A percentile compares a stretch with the other conserved stretches of the same genome.
Conservation (phyloP, 2,329 filamentous ascomycete species). For the Beauveria medogensis region DNA sequence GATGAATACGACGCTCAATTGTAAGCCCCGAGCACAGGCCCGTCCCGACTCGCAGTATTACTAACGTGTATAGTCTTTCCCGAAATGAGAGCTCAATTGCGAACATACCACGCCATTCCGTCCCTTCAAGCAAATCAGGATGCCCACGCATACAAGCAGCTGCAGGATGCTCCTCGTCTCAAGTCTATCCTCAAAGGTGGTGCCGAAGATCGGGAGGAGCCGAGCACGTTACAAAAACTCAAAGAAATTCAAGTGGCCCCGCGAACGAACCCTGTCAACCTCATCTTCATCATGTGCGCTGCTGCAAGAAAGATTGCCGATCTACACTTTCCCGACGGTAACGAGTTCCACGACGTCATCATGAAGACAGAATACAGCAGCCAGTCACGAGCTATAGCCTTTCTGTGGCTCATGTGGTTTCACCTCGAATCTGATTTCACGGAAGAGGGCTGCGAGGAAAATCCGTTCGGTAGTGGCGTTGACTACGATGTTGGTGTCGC, state of each 20-base stretch:
- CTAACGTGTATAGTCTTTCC: constrained; percentile 69
- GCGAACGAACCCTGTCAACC: constrained; percentile 92
- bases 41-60: not conserved
- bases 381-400: constrained; percentile 73
- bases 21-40: constrained; percentile 41
- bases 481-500: constrained; percentile 57
- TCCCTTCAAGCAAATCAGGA: constrained; percentile 93
- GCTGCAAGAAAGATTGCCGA: constrained; percentile 89
- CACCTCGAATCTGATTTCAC: constrained; percentile 95
- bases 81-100: constrained; percentile 94
- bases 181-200: constrained; percentile 98
- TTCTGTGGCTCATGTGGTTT: constrained; percentile 98
- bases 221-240: constrained; percentile 74
- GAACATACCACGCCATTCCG: constrained; percentile 96
- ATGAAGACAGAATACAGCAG: constrained; percentile 84
- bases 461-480: constrained; percentile 74
- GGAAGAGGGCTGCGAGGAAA: constrained; percentile 76
- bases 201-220: constrained; percentile 81
- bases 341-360: constrained; percentile 93
- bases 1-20: constrained; percentile 98
- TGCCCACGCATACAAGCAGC: constrained; percentile 91
- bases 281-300: constrained; percentile 90
- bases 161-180: constrained; percentile 89
- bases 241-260: constrained; percentile 50
- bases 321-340: constrained; percentile 73